Base-by-base conservation (phyloP, 2,329 filamentous ascomycete species). In the Monilinia aucupariae region DNA sequence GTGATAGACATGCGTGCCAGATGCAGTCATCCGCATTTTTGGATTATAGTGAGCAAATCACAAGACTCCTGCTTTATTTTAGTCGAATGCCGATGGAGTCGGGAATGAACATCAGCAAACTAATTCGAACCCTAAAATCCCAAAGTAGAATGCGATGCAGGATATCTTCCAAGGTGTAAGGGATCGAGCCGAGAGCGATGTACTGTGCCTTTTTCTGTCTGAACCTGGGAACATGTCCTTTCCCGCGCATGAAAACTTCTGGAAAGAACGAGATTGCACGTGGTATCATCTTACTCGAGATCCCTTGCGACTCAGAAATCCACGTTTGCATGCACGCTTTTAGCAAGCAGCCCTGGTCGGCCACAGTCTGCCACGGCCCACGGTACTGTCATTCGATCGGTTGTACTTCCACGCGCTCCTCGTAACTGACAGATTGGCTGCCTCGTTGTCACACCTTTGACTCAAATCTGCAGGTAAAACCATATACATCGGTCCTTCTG, bases 391-490 rank as follows among this genome's bases (percentile, higher is more conserved):
- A 39, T 39, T 55, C 60, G 25, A 61, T 61, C 59, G 27, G 58
- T 54, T 43, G 48, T 61, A n/a, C 25, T 43, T 61, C 39, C 58
- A 54, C 50, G 58, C 48, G 51, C 59, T 58, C 60, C 52, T 62
- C 60, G 51, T 62, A 62, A 58, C 60, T 62, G 60, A 58, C 52
- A 62, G 52, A 62, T 56, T 62, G 47, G 45, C 37, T 55, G 81
- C 2, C 72, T 79, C 37, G 81, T 85, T 68, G 77, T 87, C 32
- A 85, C 81, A 80, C 78, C 82, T 10, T 85, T 84, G 0, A 84
- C 81, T 79, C 85, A 85, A 68, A 76, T 20, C 50, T 54, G 59
- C 59, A 55, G 49, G 54, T 54, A 45, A 53, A 61, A 45, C 41
- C 51, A 55, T 34, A 55, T 55, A 58, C 30, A 62, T 62, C 60